Conservation (phyloP, 352 stramenopile species). For the Phytophthora tubulina region DNA sequence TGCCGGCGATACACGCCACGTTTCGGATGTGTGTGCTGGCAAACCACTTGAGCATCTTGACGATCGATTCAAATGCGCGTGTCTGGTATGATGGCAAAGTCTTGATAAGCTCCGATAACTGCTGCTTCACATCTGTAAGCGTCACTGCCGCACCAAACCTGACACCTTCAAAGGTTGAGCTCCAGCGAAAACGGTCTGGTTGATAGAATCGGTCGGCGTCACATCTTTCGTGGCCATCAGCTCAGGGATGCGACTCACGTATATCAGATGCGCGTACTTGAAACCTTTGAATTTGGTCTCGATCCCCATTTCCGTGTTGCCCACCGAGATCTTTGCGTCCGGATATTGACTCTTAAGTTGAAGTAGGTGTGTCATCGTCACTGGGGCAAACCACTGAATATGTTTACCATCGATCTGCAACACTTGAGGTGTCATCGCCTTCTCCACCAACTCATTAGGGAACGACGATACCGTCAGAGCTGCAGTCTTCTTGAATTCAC, state of each 20-base stretch:
- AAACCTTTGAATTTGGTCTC: conserved; percentile 95
- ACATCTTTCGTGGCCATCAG: conserved; percentile 61
- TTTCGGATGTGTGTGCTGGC: conserved; percentile 98
- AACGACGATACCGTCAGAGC: conserved; percentile 44
- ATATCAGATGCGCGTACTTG: conserved; percentile 77
- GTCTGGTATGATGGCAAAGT: conserved; percentile 55
- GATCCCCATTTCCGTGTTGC: conserved; percentile 98
- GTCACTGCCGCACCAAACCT: conserved; percentile 86
- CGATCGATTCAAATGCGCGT: conserved; percentile 64
- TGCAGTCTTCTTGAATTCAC: conserved; percentile 31
- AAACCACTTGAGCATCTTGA: conserved; percentile 97
- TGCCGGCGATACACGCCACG: conserved; percentile 95
- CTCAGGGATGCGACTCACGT: conserved; percentile 76
- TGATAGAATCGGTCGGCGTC: conserved; percentile 52
- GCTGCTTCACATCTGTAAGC: conserved; percentile 76
- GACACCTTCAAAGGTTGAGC: conserved; percentile 59
- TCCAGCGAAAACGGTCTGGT: conserved; percentile 55
- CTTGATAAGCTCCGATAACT: conserved; percentile 52
- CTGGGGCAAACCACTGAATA: conserved; percentile 94
- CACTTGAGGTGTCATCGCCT: conserved; percentile 58
- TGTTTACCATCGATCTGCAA: conserved; percentile 75
- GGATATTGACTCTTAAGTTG: conserved; percentile 86
- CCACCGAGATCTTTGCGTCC: conserved; percentile 94
- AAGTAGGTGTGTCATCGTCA: conserved; percentile 91
- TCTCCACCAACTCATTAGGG: conserved; percentile 69